Base-by-base conservation (phyloP, 164 flowering plant species). In the Sedum album region DNA sequence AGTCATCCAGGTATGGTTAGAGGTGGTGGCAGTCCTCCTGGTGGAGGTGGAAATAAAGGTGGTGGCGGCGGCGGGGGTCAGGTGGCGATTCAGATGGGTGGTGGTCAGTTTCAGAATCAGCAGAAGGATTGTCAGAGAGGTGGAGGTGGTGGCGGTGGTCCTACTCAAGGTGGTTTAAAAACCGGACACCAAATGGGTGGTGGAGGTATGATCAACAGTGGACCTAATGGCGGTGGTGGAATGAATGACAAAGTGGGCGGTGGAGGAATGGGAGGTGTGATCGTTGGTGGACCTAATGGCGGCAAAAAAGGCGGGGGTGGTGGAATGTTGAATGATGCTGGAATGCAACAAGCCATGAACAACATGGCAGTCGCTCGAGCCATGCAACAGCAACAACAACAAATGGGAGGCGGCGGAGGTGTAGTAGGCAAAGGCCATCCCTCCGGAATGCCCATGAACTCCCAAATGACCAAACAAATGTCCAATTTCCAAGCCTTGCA, bases 401-500 rank as follows among this genome's bases (percentile, higher is more conserved):
- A 57, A 26, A 57, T 57, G 61, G 18, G 31, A 2, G 70, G 42
- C 73, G 66, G 5, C 73, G 71, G 35, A 69, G 69, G 73, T 82
- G n/a, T n/a, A n/a, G n/a, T n/a, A n/a, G 79, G 60, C 28, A 25
- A 25, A 6, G 28, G 60, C 5, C 60, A 53, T n/a, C 60, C 60
- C 13, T 30, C 61, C 31, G 23, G 18, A 46, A 64, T 64, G 66
- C 66, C 66, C n/a, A 20, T 20, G 25, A 38, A 20, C 14, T 77
- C 57, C n/a, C 71, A 55, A 81, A 83, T 85, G 84, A 85, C 6
- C 67, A 68, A 68, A 42, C 86, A 73, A 63, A 77, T 84, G 83
- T 84, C 83, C 26, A 74, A 77, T 11, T 70, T 83, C 41, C 81
- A 89, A 11, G 90, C 97, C 0, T 88, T 87, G 0, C 94, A 88